Base-by-base conservation (phyloP, 2,329 filamentous ascomycete genomes). In the Fusarium floridanum region DNA sequence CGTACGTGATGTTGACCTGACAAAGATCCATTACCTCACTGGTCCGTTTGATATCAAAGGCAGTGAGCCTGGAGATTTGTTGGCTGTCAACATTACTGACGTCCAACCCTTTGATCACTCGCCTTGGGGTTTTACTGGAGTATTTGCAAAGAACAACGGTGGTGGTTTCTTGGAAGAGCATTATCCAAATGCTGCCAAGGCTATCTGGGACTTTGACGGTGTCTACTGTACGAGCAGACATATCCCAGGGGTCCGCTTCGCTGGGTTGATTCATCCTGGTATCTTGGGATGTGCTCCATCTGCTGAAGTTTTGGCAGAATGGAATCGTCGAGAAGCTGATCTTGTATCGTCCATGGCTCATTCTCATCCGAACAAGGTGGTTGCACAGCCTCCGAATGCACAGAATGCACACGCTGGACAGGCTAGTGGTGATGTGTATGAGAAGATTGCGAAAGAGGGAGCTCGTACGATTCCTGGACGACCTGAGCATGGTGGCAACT, bases 221-320 rank as follows among this genome's bases (percentile, higher is more conserved):
- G 87, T 88, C 59, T 87, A 94, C 84, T 97, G 94, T 85, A 93
- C 93, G 5, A 95, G 93, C 8, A 91, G 95, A 17, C 95, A 98
- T 81, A 94, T 97, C 71, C 94, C 94, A 0, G 92, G 93, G 72
- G 95, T 98, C 48, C 92, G 94, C 48, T 98, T 98, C 81, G 91
- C 95, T 0, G 95, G 95, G 0, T 87, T 98, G 36, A 97, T 98
- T 80, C 95, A 98, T 81, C 95, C 95, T 0, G 95, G 95, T 5
- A 98, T 98, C 74, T 86, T 98, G 11, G 95, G 95, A 20, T 97
- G 95, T 79, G 95, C 95, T 0, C 95, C 95, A 0, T 96, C 94
- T 0, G 85, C 91, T 4, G 91, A 94, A 76, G 86, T 98, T 17
- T 89, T 98, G 12, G 90, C 89, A 0, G 91, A 91, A 62, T 98